phyloP scores from a whole-genome alignment of 306 rosid species.

The Herpetospermum pedunculosum region DNA sequence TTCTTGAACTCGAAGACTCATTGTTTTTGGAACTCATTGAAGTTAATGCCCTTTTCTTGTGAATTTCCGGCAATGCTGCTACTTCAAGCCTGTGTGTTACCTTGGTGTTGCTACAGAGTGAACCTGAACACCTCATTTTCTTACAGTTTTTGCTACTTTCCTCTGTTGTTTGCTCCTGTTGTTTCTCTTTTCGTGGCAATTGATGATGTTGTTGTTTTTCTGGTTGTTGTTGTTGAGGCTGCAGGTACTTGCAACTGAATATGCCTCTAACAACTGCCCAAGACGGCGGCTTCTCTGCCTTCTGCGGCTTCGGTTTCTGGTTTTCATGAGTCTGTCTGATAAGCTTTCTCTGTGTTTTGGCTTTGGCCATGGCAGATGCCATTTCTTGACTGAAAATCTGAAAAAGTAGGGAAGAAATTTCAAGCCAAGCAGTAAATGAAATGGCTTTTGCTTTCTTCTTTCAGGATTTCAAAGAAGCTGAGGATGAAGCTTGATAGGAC shows the following conservation, averaged over 20 bases:
- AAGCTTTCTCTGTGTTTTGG: slow-evolving; percentile 35
- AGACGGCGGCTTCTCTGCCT: slow-evolving; percentile 56
- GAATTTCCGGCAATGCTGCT: slow-evolving; percentile 42
- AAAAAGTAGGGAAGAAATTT: not conserved
- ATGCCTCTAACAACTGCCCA: slow-evolving; percentile 77
- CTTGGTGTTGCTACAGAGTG: slow-evolving; percentile 74
- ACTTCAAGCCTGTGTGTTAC: slow-evolving; percentile 62
- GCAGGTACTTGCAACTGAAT: slow-evolving; percentile 49
- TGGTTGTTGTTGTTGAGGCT: slow-evolving; percentile 28
- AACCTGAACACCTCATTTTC: slow-evolving; percentile 93
- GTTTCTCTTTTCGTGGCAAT: slow-evolving; percentile 33
- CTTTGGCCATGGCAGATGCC: slow-evolving; percentile 48
- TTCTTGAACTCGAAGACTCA: slow-evolving; percentile 32
- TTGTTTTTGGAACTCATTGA: slow-evolving; percentile 28
- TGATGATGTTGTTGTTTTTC: slow-evolving; percentile 21
- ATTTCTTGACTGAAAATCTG: slow-evolving; percentile 3
- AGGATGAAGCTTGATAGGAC: slow-evolving; percentile 7
- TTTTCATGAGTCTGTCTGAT: slow-evolving; percentile 32
- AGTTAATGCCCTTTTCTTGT: slow-evolving; percentile 39
- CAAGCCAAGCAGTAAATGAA: not conserved
- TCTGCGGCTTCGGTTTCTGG: slow-evolving; percentile 37
- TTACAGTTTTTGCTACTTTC: slow-evolving; percentile 58
- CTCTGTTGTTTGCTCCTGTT: slow-evolving; percentile 42
- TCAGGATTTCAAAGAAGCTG: slow-evolving; percentile 4
- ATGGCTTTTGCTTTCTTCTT: not conserved